Evolutionary conservation across 225 moss, liverwort and hornwort species (phyloP).

Genomic region (Pleurozium schreberi): DNA sequence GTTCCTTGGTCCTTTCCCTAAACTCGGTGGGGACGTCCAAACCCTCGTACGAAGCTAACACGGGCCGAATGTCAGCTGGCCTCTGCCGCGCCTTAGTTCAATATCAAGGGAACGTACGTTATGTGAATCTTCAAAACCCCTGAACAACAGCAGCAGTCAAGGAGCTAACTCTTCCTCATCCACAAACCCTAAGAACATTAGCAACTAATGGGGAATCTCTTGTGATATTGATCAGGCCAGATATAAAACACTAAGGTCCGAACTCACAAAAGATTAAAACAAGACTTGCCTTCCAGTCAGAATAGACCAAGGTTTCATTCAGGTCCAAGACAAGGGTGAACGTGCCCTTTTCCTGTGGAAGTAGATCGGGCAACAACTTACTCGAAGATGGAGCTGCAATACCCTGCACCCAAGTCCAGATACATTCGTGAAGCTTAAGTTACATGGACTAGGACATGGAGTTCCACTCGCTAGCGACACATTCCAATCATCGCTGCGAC

Average conservation of each 20-base stretch:
- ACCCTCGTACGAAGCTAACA: conserved; percentile 84
- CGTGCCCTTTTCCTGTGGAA: conserved; percentile 76
- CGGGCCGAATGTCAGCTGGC: conserved; percentile 73
- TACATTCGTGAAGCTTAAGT: not conserved
- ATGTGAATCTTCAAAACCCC: not conserved
- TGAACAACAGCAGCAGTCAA: not conserved
- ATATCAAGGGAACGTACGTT: not conserved
- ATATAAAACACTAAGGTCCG: not conserved
- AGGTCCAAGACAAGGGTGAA: conserved; percentile 94
- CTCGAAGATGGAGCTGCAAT: conserved; percentile 93
- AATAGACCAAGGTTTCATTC: conserved; percentile 90
- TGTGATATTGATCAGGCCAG: not conserved
- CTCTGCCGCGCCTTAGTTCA: conserved; percentile 49
- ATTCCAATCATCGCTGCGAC: not conserved
- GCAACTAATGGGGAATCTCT: not conserved
- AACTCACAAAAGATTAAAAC: not conserved
- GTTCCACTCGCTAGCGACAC: not conserved
- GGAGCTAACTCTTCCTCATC: not conserved
- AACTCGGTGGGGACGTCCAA: conserved; percentile 88
- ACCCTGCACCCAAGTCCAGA: conserved; percentile 46
- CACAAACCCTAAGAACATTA: not conserved
- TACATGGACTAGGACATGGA: not conserved
- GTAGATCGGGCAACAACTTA: conserved; percentile 91
- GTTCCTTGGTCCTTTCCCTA: conserved; percentile 86
- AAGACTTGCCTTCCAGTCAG: conserved; percentile 86